phyloP scores from a whole-genome alignment of 202 grass and related monocot genomes.

The Digitaria exilis region DNA sequence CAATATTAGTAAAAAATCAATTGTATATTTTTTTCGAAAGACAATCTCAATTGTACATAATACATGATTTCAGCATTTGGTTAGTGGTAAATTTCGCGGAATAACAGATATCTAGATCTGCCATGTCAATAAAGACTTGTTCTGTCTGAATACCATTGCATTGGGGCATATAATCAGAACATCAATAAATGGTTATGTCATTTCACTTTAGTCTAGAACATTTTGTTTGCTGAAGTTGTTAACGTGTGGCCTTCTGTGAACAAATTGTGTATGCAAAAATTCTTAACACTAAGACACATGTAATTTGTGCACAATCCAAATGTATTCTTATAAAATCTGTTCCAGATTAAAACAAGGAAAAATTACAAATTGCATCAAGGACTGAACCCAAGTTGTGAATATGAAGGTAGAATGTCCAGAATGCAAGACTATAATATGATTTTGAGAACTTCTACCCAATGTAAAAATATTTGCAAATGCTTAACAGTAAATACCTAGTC shows the following conservation, averaged over 20 bases:
- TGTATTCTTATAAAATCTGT: not conserved
- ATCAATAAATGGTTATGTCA: not conserved
- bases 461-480: not conserved
- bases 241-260: not conserved
- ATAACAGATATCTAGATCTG: not conserved
- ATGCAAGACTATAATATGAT: not conserved
- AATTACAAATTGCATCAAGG: not conserved
- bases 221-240: not conserved
- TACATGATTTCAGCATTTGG: not conserved
- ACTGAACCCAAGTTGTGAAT: not conserved
- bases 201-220: slow-evolving; percentile 24
- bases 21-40: too few species aligned
- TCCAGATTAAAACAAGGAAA: not conserved
- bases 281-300: not conserved
- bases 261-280: not conserved
- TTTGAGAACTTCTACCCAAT: not conserved
- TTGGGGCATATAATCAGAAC: not conserved
- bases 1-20: not conserved
- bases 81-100: too few species aligned
- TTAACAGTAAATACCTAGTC: not conserved
- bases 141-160: not conserved
- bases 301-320: not conserved
- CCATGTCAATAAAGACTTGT: not conserved
- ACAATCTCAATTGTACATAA: not conserved
- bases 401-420: not conserved